phyloP scores from a whole-genome alignment of 441 rosid species.

The Gossypium laxum region DNA sequence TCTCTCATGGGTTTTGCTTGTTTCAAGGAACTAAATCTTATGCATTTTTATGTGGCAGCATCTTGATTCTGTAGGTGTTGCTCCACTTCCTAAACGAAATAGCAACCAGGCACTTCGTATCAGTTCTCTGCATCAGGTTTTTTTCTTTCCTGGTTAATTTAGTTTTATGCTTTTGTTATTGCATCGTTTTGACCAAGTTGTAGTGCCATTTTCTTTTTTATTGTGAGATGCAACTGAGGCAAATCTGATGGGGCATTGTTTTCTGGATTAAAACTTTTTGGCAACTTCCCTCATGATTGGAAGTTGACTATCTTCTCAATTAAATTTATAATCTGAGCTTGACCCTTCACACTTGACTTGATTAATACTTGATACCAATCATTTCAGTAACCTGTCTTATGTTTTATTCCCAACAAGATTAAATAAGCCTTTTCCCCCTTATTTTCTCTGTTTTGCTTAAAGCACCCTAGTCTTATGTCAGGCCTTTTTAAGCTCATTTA shows the following conservation, averaged over 20 bases:
- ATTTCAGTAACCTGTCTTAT: not conserved
- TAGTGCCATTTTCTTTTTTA: not conserved
- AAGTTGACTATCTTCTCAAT: not conserved
- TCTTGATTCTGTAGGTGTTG: conserved; percentile 68
- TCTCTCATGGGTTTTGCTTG: conserved; percentile 8
- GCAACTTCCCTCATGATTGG: not conserved
- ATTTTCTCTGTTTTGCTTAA: not conserved
- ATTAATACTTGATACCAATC: not conserved
- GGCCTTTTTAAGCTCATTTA: not conserved
- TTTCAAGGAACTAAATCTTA: conserved; percentile 7
- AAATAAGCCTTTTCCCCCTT: not conserved
- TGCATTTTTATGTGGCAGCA: conserved; percentile 39
- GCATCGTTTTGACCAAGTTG: not conserved
- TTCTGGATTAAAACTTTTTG: not conserved
- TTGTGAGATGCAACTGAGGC: not conserved
- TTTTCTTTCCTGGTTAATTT: not conserved
- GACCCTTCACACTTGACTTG: not conserved
- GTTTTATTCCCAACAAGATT: not conserved
- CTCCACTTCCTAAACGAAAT: conserved; percentile 81
- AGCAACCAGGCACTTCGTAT: conserved; percentile 76
- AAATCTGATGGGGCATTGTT: conserved; percentile 2
- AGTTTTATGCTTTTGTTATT: not conserved
- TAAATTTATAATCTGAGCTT: not conserved
- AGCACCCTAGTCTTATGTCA: not conserved
- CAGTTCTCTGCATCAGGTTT: conserved; percentile 97